phyloP scores from a whole-genome alignment of 352 stramenopile genomes.

The Ochromonadaceae sp. region DNA sequence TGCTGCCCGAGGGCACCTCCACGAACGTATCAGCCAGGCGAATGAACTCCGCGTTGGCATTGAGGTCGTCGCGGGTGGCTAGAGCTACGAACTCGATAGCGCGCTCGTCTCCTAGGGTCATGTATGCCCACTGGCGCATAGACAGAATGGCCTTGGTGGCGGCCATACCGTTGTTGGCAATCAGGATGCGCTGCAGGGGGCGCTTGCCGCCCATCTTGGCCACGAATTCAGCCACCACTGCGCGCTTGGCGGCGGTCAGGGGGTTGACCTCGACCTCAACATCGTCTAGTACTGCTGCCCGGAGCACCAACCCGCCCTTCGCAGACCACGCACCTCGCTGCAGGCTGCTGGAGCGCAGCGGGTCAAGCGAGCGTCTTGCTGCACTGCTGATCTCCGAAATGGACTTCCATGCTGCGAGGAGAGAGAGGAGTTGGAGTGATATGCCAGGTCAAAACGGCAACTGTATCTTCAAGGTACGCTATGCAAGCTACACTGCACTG shows the following conservation, averaged over 20 bases:
- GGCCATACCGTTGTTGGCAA: slow-evolving; percentile 99
- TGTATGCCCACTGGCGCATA: slow-evolving; percentile 91
- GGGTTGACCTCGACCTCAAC: slow-evolving; percentile 5
- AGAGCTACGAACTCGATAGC: slow-evolving; percentile 97
- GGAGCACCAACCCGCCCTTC: no score
- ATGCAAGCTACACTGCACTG: no score
- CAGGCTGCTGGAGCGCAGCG: no score
- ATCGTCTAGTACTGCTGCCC: slow-evolving; percentile 23
- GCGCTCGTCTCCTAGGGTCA: slow-evolving; percentile 70
- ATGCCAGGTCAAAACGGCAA: no score
- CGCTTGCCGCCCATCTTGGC: not conserved
- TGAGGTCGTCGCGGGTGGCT: slow-evolving; percentile 82
- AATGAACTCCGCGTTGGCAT: slow-evolving; percentile 83
- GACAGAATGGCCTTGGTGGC: slow-evolving; percentile 98
- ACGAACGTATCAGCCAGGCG: slow-evolving; percentile 92
- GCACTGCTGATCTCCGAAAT: no score
- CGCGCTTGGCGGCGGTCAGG: slow-evolving; percentile 12
- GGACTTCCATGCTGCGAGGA: no score
- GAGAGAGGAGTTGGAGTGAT: no score
- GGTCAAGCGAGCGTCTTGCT: no score
- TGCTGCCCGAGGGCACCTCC: slow-evolving; percentile 38
- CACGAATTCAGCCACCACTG: slow-evolving; percentile 52
- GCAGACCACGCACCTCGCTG: no score
- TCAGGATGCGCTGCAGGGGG: slow-evolving; percentile 46
- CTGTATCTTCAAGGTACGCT: no score